A percentile compares a stretch with the other conserved stretches of the same genome.
These are phyloP conservation scores for Pelargonium cotyledonis DNA, from an alignment of 441 rosid species.

Conservation along the genomic window DNA sequence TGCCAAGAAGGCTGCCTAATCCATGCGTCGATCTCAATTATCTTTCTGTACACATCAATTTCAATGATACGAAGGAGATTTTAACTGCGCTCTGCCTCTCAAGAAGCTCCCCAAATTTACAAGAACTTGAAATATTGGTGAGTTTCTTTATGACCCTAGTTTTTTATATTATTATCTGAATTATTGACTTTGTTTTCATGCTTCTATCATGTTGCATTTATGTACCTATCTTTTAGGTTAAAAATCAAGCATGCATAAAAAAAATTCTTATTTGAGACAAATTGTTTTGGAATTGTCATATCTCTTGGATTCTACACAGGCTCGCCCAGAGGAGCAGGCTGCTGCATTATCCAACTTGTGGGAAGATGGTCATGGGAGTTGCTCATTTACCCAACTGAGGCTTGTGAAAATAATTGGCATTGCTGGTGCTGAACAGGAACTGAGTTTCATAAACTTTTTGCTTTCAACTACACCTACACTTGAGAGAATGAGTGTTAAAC, in stretches of 20 bases:
- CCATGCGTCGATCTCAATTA: slow-evolving; percentile 54
- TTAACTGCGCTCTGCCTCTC: slow-evolving; percentile 52
- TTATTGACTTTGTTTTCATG: not conserved
- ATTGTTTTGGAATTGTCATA: slow-evolving; percentile 10
- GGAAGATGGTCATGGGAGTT: slow-evolving; percentile 43
- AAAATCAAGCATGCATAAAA: not conserved
- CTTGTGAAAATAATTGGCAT: slow-evolving; percentile 43
- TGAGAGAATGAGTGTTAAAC: slow-evolving; percentile 52
- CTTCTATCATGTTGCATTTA: not conserved
- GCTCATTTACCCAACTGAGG: slow-evolving; percentile 42
- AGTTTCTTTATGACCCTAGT: slow-evolving; percentile 14
- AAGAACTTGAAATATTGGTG: slow-evolving; percentile 63
- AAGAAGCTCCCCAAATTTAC: slow-evolving; percentile 58
- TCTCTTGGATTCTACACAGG: slow-evolving; percentile 31
- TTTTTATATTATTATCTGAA: not conserved
- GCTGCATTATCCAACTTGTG: slow-evolving; percentile 25
- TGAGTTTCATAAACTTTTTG: slow-evolving; percentile 50
- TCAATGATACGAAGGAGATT: slow-evolving; percentile 53
- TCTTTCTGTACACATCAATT: slow-evolving; percentile 58
- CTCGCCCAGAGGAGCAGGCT: slow-evolving; percentile 45
- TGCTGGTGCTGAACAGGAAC: slow-evolving; percentile 42
- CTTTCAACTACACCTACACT: slow-evolving; percentile 55
- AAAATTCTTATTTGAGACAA: not conserved
- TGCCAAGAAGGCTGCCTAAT: slow-evolving; percentile 47
- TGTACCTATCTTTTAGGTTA: not conserved